These are phyloP conservation scores for Neurospora discreta DNA, from an alignment of 495 filamentous ascomycete species.

Conservation along the genomic window DNA sequence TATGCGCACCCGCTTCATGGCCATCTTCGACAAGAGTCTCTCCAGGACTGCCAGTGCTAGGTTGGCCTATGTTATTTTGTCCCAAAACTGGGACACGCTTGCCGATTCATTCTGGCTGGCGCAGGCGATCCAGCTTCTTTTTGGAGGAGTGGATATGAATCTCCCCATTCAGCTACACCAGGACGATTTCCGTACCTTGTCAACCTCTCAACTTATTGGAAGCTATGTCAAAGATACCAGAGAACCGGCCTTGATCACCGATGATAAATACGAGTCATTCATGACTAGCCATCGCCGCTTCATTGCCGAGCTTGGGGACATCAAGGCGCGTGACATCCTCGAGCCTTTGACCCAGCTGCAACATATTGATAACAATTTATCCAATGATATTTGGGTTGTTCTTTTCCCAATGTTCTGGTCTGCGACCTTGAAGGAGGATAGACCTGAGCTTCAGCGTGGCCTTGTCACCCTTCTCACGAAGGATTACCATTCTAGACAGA, in stretches of 20 bases:
- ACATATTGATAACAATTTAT: conserved; percentile 68
- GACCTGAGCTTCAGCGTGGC: conserved; percentile 81
- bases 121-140: conserved; percentile 82
- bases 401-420: conserved; percentile 94
- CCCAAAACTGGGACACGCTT: conserved; percentile 97
- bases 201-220: conserved; percentile 56
- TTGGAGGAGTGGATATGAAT: conserved; percentile 83
- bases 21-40: conserved; percentile 84
- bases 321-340: conserved; percentile 75
- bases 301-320: conserved; percentile 65
- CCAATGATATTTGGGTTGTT: conserved; percentile 79
- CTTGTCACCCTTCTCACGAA: conserved; percentile 79
- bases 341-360: conserved; percentile 92
- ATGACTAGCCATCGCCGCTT: conserved; percentile 73
- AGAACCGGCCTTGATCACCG: conserved; percentile 60
- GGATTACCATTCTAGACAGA: conserved; percentile 86
- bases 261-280: conserved; percentile 70
- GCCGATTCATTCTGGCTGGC: conserved; percentile 92
- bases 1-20: conserved; percentile 93
- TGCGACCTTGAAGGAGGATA: conserved; percentile 72
- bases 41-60: conserved; percentile 77
- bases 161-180: conserved; percentile 59
- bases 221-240: conserved; percentile 62
- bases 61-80: conserved; percentile 73
- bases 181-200: conserved; percentile 72